Evolutionary conservation across 2,329 filamentous ascomycete genomes (phyloP).

Genomic region (Macrophomina tecta): DNA sequence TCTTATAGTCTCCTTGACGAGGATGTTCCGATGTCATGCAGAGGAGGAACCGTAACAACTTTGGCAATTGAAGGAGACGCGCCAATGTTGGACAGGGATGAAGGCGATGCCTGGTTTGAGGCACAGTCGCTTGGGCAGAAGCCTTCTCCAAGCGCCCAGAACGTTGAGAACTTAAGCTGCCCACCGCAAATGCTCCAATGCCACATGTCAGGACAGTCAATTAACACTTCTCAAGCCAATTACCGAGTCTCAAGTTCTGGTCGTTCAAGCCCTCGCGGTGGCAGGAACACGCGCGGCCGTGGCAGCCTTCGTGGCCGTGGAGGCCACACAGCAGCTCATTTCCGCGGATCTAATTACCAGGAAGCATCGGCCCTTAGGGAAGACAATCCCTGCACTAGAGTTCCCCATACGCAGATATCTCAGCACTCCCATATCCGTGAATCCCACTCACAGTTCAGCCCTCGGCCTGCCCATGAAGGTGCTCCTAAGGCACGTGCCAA

Average conservation of each 20-base stretch:
- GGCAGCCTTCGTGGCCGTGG: background rate
- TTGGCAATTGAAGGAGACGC: background rate
- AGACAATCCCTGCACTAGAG: no score
- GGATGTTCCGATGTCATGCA: background rate
- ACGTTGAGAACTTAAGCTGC: no score
- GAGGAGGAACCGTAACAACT: background rate
- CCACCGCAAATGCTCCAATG: background rate
- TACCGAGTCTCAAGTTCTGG: no score
- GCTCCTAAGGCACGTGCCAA: background rate
- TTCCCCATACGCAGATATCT: no score
- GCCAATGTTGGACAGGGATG: background rate
- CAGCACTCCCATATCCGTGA: no score
- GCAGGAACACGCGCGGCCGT: background rate
- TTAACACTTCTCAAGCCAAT: no score
- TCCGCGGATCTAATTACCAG: no score
- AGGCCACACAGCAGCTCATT: background rate
- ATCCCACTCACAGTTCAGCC: background rate
- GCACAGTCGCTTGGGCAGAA: background rate
- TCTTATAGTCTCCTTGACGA: background rate
- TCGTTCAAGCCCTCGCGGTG: no score
- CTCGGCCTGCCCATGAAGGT: background rate
- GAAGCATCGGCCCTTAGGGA: no score
- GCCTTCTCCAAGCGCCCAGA: background rate
- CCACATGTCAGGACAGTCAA: background rate
- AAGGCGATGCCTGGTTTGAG: constrained; percentile 6